These are phyloP conservation scores for Solanum paucissectum DNA, from an alignment of 257 asterid species.

Conservation along the genomic window DNA sequence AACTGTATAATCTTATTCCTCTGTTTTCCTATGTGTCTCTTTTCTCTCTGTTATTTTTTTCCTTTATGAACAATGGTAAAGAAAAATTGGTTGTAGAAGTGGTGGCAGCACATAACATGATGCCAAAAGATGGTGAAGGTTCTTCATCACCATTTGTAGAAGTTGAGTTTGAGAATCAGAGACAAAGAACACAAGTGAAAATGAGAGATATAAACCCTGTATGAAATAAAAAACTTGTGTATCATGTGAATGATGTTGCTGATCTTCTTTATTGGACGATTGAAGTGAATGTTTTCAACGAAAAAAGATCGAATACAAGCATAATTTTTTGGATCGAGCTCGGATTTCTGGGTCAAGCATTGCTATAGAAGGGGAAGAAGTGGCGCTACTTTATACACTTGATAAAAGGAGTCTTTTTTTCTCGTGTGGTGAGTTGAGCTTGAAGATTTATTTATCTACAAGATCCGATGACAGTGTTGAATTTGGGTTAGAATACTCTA, in stretches of 20 bases:
- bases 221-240: conserved; percentile 73
- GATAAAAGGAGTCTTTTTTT: conserved; percentile 68
- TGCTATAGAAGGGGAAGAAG: conserved; percentile 45
- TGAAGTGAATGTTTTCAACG: conserved; percentile 70
- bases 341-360: conserved; percentile 34
- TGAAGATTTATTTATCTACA: conserved; percentile 56
- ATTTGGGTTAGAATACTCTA: no score
- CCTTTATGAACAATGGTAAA: conserved; percentile 35
- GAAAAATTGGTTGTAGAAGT: conserved; percentile 83
- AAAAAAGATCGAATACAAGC: conserved; percentile 52
- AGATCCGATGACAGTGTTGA: background rate
- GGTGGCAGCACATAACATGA: conserved; percentile 77
- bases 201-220: conserved; percentile 67
- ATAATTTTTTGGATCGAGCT: conserved; percentile 9
- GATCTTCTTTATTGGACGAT: conserved; percentile 72
- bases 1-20: background rate
- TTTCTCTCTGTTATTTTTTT: background rate
- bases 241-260: conserved; percentile 51
- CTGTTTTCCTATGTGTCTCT: background rate
- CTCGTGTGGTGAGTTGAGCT: conserved; percentile 75
- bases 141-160: conserved; percentile 80
- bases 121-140: conserved; percentile 95
- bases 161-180: conserved; percentile 65
- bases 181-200: conserved; percentile 51
- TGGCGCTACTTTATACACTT: conserved; percentile 49